phyloP scores from a whole-genome alignment of 371 early-diverging fungal species.

The Conidiobolus coronatus region DNA sequence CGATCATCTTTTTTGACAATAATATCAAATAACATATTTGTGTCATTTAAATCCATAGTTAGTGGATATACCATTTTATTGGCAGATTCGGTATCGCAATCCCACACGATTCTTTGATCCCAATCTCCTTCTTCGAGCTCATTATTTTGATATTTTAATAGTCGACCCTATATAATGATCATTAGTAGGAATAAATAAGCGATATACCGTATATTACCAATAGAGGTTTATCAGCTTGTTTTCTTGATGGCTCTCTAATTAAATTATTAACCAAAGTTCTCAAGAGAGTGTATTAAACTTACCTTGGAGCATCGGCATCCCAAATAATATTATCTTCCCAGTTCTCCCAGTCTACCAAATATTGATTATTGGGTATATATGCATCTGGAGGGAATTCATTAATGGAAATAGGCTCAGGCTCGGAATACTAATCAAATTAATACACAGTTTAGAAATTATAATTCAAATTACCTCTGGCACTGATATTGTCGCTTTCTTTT shows the following conservation, averaged over 20 bases:
- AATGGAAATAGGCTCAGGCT: constrained; percentile 7
- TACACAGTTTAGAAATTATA: no score
- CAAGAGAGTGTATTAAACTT: not conserved
- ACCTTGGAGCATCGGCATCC: constrained; percentile 23
- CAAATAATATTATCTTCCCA: constrained; percentile 77
- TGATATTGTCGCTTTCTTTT: constrained; percentile 7
- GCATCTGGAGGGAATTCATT: constrained; percentile 7
- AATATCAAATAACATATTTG: constrained; percentile 45
- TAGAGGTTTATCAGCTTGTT: not conserved
- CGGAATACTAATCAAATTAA: not conserved
- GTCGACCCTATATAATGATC: not conserved
- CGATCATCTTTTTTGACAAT: constrained; percentile 17
- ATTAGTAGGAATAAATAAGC: not conserved
- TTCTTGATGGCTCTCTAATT: not conserved
- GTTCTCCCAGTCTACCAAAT: constrained; percentile 37
- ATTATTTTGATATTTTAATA: constrained; percentile 19
- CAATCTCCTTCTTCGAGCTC: constrained; percentile 35
- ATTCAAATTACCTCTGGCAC: not conserved
- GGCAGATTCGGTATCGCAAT: constrained; percentile 50
- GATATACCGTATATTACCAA: not conserved
- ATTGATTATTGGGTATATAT: constrained; percentile 16
- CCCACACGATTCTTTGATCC: constrained; percentile 55
- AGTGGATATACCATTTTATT: constrained; percentile 29
- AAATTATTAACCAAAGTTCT: not conserved
- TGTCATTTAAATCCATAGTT: constrained; percentile 45